These are phyloP conservation scores for Fomitopsis pinicola DNA, from an alignment of 1,284 basidiomycete genomes.

Conservation along the genomic window DNA sequence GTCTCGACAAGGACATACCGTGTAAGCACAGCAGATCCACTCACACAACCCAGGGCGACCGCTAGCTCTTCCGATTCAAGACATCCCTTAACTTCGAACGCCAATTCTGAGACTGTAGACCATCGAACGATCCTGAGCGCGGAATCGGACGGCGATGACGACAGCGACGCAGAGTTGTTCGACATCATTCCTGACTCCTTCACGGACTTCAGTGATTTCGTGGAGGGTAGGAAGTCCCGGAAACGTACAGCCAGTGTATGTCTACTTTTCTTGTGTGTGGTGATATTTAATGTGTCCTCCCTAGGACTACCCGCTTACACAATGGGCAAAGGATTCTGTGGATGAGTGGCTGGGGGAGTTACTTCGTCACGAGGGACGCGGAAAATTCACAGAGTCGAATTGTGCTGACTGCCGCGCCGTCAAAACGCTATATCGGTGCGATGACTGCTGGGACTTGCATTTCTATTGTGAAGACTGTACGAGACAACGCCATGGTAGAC, in stretches of 20 bases:
- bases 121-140: no score
- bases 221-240: not conserved
- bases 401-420: not conserved
- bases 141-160: no score
- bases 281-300: not conserved
- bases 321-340: constrained; percentile 4
- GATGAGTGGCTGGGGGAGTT: constrained; percentile 10
- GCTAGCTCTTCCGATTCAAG: no score
- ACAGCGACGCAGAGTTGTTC: no score
- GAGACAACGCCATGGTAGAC: not conserved
- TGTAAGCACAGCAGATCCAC: no score
- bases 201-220: not conserved
- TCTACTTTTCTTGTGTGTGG: not conserved
- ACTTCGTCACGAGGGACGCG: constrained; percentile 9
- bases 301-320: constrained; percentile 7
- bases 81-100: no score
- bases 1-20: no score
- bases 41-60: no score
- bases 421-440: not conserved
- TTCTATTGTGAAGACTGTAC: not conserved
- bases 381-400: not conserved
- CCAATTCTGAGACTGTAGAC: not conserved
- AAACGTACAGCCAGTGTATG: not conserved
- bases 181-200: not conserved
- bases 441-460: not conserved